Base-by-base conservation (phyloP, 2,329 filamentous ascomycete species). In the Cordyceps cicadae region DNA sequence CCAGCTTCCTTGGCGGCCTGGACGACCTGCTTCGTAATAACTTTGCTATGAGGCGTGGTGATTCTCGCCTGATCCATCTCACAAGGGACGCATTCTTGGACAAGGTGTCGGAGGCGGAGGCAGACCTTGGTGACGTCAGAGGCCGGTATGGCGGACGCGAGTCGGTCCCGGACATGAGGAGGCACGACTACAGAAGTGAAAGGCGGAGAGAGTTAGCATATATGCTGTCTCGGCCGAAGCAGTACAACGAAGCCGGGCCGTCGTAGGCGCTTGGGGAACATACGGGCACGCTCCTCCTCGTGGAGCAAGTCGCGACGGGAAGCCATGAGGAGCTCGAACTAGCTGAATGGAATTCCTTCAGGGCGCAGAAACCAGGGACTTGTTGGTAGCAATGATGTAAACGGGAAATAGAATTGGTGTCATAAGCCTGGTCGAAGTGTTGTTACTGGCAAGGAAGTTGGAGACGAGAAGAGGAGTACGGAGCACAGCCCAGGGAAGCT, bases 31-130 rank as follows among this genome's bases (percentile, higher is more conserved):
- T 77, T 77, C 0, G 92, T 97, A 70, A 99, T 91, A 72, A 99
- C 80, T 51, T 85, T 83, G 73, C 90, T 95, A 74, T 97, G 92
- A 3, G 93, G 85, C 55, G 81, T 81, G 4, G 89, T 94, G 70
- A 99, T 80, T 60, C 83, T 78, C 5, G 80, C 80, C 70, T 90
- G 85, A 62, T 94, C 87, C 45, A 99, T 81, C 73, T 99, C 94
- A 77, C 90, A 97, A 1, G 93, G 90, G 29, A 99, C 84, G 60
- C 92, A 87, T 71, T 92, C 84, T 74, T 96, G 92, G 68, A 99
- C 86, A 67, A 96, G 86, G 71, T 95, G 91, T 68, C 93, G 95
- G 65, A 99, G 80, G 61, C 92, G 90, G 17, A 99, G 82, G 29
- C 92, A 93, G 60, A 95, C 82, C 71, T 92, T 92, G 63, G 93